These are phyloP conservation scores for Suillus weaverae DNA, from an alignment of 768 basidiomycete genomes.

Conservation along the genomic window DNA sequence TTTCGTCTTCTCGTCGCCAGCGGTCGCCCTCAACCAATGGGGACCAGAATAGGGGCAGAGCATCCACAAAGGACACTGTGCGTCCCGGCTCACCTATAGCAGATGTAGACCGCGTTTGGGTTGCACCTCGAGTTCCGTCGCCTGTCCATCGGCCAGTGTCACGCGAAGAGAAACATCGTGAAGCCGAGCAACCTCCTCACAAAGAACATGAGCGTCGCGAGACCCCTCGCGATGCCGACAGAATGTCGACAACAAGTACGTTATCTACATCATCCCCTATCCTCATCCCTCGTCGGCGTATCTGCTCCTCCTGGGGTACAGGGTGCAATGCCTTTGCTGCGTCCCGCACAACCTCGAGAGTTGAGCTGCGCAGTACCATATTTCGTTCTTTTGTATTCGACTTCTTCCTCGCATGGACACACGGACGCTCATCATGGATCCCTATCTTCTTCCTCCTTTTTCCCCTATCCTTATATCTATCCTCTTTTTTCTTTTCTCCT, in stretches of 20 bases:
- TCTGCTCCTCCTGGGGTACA: constrained; percentile 41
- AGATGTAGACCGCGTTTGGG: constrained; percentile 28
- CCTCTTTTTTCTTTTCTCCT: constrained; percentile 28
- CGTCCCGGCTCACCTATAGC: constrained; percentile 13
- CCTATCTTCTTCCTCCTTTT: constrained; percentile 32
- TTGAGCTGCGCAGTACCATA: constrained; percentile 35
- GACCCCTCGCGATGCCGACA: constrained; percentile 30
- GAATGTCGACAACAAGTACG: constrained; percentile 45
- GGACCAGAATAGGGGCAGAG: constrained; percentile 20
- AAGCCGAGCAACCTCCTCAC: constrained; percentile 20
- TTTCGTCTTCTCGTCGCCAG: constrained; percentile 23
- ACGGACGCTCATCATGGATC: constrained; percentile 44
- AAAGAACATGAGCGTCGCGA: constrained; percentile 22
- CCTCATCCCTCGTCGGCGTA: constrained; percentile 36
- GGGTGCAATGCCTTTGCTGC: constrained; percentile 32
- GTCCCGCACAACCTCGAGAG: constrained; percentile 50
- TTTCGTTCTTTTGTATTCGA: constrained; percentile 37
- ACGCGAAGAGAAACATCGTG: constrained; percentile 28
- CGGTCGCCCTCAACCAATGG: constrained; percentile 21
- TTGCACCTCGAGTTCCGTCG: constrained; percentile 15
- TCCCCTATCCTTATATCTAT: constrained; percentile 30
- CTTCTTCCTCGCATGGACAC: constrained; percentile 39
- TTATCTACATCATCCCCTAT: constrained; percentile 44
- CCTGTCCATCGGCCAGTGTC: constrained; percentile 15
- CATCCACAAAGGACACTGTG: not conserved